Evolutionary conservation across 176 grass and related monocot genomes (phyloP).

Genomic region (Thinopyrum elongatum): DNA sequence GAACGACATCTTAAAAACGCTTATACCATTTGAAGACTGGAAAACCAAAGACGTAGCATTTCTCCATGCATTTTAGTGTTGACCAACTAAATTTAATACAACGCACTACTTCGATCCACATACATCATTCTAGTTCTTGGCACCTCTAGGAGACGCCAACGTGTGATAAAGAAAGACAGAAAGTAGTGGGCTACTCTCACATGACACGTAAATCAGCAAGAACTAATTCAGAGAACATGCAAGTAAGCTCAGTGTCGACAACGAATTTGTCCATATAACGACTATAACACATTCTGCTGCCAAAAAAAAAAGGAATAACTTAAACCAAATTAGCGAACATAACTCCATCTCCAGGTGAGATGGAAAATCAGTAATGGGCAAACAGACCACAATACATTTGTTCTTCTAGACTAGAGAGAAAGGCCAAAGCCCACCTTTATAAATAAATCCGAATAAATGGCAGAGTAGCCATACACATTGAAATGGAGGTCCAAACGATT

Average conservation of each 20-base stretch:
- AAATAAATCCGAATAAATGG: too few relatives aligned
- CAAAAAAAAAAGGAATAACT: too few relatives aligned
- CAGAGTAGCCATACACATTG: too few relatives aligned
- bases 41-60: neutral
- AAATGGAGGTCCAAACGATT: too few relatives aligned
- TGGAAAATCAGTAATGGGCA: neutral
- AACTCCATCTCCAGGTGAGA: neutral
- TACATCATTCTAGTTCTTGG: neutral
- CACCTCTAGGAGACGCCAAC: neutral
- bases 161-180: too few relatives aligned
- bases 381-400: neutral
- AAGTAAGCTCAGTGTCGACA: too few relatives aligned
- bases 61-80: neutral
- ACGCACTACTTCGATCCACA: too few relatives aligned
- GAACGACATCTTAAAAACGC: accelerated
- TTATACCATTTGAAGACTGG: accelerated
- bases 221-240: neutral
- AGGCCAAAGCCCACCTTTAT: too few relatives aligned
- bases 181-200: too few relatives aligned
- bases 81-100: too few relatives aligned
- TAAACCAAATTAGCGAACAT: neutral
- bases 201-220: neutral
- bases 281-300: too few relatives aligned
- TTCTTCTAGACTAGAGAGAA: neutral
- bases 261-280: too few relatives aligned